Conservation (phyloP, 768 basidiomycete species). For the Podaxis sp. region DNA sequence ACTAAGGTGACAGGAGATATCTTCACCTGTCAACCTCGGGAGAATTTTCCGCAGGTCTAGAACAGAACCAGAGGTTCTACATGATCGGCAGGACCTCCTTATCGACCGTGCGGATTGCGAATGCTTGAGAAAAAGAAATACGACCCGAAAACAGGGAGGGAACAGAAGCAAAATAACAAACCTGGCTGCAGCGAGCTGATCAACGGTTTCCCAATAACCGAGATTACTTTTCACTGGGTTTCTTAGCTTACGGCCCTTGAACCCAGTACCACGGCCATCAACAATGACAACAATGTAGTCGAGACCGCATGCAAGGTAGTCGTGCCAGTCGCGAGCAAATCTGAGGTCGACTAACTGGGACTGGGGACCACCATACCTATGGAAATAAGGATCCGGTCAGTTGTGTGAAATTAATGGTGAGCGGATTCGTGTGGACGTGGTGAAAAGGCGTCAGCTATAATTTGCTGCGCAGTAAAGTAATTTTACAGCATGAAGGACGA, state of each 20-base stretch:
- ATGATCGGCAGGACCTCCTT: neutral
- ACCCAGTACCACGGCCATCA: conserved; percentile 94
- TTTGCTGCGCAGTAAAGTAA: neutral
- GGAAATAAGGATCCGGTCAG: conserved; percentile 4
- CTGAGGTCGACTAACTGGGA: conserved; percentile 74
- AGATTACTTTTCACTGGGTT: conserved; percentile 89
- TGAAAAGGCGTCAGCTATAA: neutral
- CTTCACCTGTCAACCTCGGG: too few relatives aligned
- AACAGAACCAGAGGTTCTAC: too few relatives aligned
- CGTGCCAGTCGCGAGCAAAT: conserved; percentile 81
- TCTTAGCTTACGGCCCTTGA: conserved; percentile 78
- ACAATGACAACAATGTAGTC: conserved; percentile 86
- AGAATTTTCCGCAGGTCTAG: too few relatives aligned
- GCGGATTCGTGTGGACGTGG: neutral
- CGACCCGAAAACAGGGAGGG: conserved; percentile 1
- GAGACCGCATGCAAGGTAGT: conserved; percentile 78
- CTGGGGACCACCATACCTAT: conserved; percentile 86
- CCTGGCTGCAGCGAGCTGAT: conserved; percentile 90
- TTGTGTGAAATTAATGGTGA: neutral
- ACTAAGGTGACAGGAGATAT: too few relatives aligned
- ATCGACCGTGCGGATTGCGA: neutral
- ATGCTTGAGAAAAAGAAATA: conserved; percentile 1
- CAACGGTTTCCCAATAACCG: conserved; percentile 84
- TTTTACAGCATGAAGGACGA: neutral
- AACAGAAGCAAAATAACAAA: conserved; percentile 33